A percentile compares a stretch with the other conserved stretches of the same genome.
These are phyloP conservation scores for Dipodascopsis uninucleata DNA, from an alignment of 805 yeast species.

Conservation along the genomic window DNA sequence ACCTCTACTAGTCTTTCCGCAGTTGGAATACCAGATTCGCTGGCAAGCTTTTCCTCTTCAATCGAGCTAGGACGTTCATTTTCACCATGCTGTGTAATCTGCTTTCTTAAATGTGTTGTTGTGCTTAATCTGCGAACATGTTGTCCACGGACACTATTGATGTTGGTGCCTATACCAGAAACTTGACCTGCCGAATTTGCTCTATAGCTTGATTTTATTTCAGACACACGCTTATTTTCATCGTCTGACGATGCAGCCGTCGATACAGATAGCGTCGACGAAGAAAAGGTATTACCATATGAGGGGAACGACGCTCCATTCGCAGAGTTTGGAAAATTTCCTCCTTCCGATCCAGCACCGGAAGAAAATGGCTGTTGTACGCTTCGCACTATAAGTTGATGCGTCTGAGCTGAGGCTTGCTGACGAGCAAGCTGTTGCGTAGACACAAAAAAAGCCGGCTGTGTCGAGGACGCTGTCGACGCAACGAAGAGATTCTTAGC, in stretches of 20 bases:
- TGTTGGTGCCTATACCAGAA: too few species aligned
- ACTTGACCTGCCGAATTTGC: too few species aligned
- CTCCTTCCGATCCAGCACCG: conserved; percentile 8
- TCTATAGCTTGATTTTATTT: too few species aligned
- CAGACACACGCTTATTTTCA: conserved; percentile 21
- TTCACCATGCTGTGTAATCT: conserved; percentile 7
- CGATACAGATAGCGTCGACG: conserved; percentile 15
- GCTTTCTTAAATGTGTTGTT: not conserved
- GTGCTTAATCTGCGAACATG: not conserved
- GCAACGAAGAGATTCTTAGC: conserved; percentile 40
- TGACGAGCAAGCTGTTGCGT: conserved; percentile 41
- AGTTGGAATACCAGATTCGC: conserved; percentile 10
- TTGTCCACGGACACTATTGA: conserved; percentile 3
- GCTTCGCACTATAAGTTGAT: conserved; percentile 24
- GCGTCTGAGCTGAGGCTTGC: conserved; percentile 34
- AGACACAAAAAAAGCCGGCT: conserved; percentile 41
- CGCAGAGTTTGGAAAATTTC: conserved; percentile 19
- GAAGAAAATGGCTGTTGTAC: conserved; percentile 18
- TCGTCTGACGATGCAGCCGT: conserved; percentile 23
- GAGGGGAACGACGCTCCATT: conserved; percentile 25
- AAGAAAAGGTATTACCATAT: conserved; percentile 12
- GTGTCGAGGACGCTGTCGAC: conserved; percentile 32
- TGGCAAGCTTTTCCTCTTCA: conserved; percentile 2
- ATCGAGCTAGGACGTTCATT: not conserved
- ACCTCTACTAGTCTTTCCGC: conserved; percentile 20